Evolutionary conservation across 163 green algal genomes (phyloP).

Genomic region (Chlorella variabilis): DNA sequence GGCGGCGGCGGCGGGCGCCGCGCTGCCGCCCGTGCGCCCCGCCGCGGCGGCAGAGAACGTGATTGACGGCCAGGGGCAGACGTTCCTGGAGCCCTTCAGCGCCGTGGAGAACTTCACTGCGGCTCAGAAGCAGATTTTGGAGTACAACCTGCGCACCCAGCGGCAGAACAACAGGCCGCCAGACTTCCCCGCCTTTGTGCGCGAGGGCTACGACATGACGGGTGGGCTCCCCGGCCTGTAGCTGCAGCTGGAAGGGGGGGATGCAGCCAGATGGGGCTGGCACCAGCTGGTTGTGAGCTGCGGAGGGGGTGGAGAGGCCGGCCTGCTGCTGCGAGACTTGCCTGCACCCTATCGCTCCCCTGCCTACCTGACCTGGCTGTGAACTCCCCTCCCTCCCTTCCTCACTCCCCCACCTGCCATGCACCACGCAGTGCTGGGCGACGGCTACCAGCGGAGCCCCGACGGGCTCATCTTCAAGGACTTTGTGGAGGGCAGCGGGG

Average conservation of each 20-base stretch:
- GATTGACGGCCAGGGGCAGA: constrained; percentile 47
- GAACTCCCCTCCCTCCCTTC: no score
- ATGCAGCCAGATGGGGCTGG: neutral
- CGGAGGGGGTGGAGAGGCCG: no score
- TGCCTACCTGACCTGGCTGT: no score
- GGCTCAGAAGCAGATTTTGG: constrained; percentile 68
- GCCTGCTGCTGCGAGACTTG: no score
- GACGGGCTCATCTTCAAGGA: constrained; percentile 88
- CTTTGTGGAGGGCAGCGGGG: constrained; percentile 75
- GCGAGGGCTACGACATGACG: constrained; percentile 92
- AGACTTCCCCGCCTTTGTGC: constrained; percentile 93
- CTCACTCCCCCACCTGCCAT: no score
- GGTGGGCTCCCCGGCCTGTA: neutral
- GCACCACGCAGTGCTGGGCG: constrained; percentile 17
- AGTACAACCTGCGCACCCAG: constrained; percentile 88
- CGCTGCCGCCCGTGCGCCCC: neutral
- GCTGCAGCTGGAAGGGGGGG: neutral
- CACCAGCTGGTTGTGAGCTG: no score
- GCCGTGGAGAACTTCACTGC: constrained; percentile 28
- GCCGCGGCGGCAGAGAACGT: constrained; percentile 24
- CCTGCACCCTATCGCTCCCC: no score
- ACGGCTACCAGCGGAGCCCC: constrained; percentile 9
- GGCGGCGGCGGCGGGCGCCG: neutral
- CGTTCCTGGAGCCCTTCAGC: constrained; percentile 10
- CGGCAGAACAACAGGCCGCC: constrained; percentile 86